Conservation (phyloP, 352 stramenopile genomes). For the Pythium scleroteichum region DNA sequence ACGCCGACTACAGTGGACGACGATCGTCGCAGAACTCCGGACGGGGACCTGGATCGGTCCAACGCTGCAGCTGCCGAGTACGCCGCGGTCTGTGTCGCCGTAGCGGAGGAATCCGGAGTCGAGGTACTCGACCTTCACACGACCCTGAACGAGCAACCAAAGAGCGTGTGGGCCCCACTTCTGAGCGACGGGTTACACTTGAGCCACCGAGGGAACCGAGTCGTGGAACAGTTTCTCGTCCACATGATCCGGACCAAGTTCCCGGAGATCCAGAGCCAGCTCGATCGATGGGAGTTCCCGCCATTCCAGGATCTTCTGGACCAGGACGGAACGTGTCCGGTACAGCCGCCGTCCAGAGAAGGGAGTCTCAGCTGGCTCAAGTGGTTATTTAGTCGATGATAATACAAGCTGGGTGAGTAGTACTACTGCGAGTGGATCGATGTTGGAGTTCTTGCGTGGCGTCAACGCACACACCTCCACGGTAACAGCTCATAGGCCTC, state of each 20-base stretch:
- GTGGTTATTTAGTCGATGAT: too few relatives aligned
- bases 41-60: conserved; percentile 37
- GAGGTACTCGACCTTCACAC: conserved; percentile 44
- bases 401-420: too few relatives aligned
- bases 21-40: neutral
- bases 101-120: conserved; percentile 28
- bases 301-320: neutral
- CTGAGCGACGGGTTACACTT: conserved; percentile 63
- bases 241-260: conserved; percentile 1
- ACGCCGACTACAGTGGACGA: conserved; percentile 60
- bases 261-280: conserved; percentile 5
- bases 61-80: conserved; percentile 42
- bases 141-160: conserved; percentile 40
- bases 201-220: conserved; percentile 39
- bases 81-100: conserved; percentile 42
- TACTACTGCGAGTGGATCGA: too few relatives aligned
- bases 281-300: conserved; percentile 10
- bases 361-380: too few relatives aligned
- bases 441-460: too few relatives aligned
- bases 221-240: conserved; percentile 39
- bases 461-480: too few relatives aligned
- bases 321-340: neutral
- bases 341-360: too few relatives aligned
- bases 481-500: too few relatives aligned
- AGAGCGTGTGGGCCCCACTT: conserved; percentile 30